Evolutionary conservation across 208 protist genomes (phyloP).

Genomic region (Leishmania braziliensis): DNA sequence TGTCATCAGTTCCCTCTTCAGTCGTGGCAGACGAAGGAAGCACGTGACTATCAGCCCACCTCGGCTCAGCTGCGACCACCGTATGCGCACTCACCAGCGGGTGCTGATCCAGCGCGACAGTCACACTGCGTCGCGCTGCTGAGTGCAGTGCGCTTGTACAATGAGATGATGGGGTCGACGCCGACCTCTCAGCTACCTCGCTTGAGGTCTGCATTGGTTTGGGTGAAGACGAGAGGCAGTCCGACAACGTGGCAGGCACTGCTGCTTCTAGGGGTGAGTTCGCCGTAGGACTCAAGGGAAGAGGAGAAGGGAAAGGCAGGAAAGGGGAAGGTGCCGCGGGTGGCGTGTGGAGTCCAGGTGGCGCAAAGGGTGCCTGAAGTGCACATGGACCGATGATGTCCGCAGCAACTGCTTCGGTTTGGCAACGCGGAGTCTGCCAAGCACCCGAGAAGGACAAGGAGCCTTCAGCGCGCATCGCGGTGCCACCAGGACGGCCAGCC

Average conservation of each 20-base stretch:
- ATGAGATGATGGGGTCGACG: background rate
- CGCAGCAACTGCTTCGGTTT: background rate
- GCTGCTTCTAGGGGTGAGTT: background rate
- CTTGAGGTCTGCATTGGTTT: background rate
- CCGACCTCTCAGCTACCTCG: background rate
- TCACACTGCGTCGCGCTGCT: constrained; percentile 17
- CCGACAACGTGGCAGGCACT: background rate
- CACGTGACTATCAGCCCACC: background rate
- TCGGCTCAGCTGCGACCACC: no score
- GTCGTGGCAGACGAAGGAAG: background rate
- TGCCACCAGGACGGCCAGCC: background rate
- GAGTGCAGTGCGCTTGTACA: background rate
- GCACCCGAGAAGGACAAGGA: background rate
- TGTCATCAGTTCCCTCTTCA: background rate
- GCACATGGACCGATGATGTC: background rate
- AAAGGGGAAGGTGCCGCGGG: background rate
- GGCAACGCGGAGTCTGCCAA: background rate
- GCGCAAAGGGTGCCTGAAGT: background rate
- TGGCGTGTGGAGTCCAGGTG: background rate
- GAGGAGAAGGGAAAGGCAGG: background rate
- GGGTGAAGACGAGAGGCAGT: background rate
- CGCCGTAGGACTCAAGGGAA: background rate
- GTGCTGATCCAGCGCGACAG: constrained; percentile 13
- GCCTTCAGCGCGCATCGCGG: background rate
- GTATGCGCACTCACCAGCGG: background rate